Conservation (phyloP, 108 stramenopile species). For the Chaetoceros tenuissimus region DNA sequence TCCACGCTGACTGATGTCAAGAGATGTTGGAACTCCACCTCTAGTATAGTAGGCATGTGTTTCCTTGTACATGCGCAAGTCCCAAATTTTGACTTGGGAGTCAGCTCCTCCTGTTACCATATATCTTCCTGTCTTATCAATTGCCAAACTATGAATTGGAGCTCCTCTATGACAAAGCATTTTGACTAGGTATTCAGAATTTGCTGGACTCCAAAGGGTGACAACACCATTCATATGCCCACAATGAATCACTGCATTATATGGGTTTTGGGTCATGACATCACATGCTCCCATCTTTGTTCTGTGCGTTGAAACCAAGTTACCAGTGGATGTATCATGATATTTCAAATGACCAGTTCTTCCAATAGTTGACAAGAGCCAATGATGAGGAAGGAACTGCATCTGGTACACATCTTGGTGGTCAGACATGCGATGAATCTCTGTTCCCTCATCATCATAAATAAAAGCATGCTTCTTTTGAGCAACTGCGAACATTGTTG, state of each 20-base stretch:
- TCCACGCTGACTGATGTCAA: slow-evolving; percentile 92
- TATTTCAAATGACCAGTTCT: slow-evolving; percentile 81
- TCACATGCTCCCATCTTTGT: slow-evolving; percentile 73
- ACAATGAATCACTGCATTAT: slow-evolving; percentile 84
- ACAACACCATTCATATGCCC: slow-evolving; percentile 97
- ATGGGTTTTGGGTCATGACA: slow-evolving; percentile 87
- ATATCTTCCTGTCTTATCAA: slow-evolving; percentile 70
- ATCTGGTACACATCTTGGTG: slow-evolving; percentile 78
- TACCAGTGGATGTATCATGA: slow-evolving; percentile 96
- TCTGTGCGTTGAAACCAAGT: slow-evolving; percentile 67
- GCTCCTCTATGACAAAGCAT: slow-evolving; percentile 86
- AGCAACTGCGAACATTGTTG: slow-evolving; percentile 88
- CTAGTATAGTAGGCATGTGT: slow-evolving; percentile 49
- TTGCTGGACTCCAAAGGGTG: slow-evolving; percentile 94
- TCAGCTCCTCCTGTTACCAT: slow-evolving; percentile 91
- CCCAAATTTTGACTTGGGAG: slow-evolving; percentile 87
- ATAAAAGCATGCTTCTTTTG: slow-evolving; percentile 93
- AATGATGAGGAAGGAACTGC: slow-evolving; percentile 96
- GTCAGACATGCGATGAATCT: slow-evolving; percentile 85
- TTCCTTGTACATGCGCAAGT: slow-evolving; percentile 79
- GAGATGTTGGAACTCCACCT: slow-evolving; percentile 48
- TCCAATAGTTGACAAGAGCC: slow-evolving; percentile 86
- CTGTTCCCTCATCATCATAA: slow-evolving; percentile 90
- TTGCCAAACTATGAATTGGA: slow-evolving; percentile 71
- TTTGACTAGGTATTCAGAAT: slow-evolving; percentile 73